Base-by-base conservation (phyloP, 805 yeast species). In the Kodamaea hsintzibuensis region DNA sequence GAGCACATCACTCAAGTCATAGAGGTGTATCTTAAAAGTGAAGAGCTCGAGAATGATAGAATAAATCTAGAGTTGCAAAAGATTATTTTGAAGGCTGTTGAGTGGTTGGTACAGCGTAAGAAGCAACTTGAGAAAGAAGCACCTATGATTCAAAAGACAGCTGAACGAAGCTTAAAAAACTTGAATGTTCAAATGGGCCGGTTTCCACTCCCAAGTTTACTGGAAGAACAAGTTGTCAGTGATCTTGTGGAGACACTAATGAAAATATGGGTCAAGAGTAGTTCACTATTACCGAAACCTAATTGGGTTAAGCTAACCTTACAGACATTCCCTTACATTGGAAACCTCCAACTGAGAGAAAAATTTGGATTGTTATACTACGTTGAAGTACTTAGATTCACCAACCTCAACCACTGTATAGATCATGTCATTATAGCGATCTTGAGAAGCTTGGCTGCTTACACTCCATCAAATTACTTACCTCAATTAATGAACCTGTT, bases 241-340 rank as follows among this genome's bases (percentile, higher is more conserved):
- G 55, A 50, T 19, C 47, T 62, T 2, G 62, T 74, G 9, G 77
- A 74, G 51, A 49, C 57, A 14, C 52, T 61, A 19, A 61, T 74
- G n/a, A 58, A 61, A 14, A 53, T 67, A 0, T 76, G 79, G 79
- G 57, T 70, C 8, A 47, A 54, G 30, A 59, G 51, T 22, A 54
- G 61, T n/a, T 57, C 53, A 42, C 46, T 62, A 5, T 55, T 58
- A 13, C 58, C 54, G 17, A 57, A 52, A 42, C 59, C 54, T 18
- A 72, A 60, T 54, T 76, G 80, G 80, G 71, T 70, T 48, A 62
- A 62, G 44, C 55, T 76, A 44, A 60, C 71, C 27, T 62, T 73
- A 19, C 80, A 74, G 51, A 66, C 64, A 33, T 76, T 60, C 56
- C 75, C 78, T 0, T 76, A 73, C 52, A 59, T 72, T 48, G 80